Conservation (phyloP, 371 early-diverging fungal genomes). For the Blyttiomyces sp. region DNA sequence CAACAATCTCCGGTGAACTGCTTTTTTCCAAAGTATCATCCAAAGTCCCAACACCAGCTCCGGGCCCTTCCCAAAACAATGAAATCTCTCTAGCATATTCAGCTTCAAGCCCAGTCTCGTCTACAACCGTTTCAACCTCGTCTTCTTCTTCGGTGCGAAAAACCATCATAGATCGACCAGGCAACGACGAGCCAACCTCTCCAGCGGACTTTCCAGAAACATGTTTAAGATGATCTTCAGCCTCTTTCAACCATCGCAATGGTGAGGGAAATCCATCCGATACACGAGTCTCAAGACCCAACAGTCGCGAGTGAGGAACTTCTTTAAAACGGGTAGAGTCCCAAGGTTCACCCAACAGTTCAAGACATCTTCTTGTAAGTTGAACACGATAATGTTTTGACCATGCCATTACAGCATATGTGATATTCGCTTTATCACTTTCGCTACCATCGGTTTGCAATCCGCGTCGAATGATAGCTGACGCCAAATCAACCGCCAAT, state of each 20-base stretch:
- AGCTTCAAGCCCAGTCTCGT: neutral
- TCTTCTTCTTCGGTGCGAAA: neutral
- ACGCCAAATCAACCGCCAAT: conserved; percentile 1
- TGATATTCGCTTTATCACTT: neutral
- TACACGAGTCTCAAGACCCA: neutral
- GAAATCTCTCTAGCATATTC: neutral
- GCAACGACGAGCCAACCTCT: neutral
- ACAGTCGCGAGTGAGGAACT: too few species aligned
- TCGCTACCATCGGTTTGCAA: neutral
- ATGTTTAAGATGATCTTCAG: neutral
- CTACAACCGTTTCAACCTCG: neutral
- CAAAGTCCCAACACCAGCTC: too few species aligned
- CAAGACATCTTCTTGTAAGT: neutral
- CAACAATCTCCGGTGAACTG: neutral
- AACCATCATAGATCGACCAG: neutral
- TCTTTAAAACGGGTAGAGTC: neutral
- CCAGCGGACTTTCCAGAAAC: conserved; percentile 3
- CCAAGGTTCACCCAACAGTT: neutral
- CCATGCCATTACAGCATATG: conserved; percentile 3
- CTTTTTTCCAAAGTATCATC: too few species aligned
- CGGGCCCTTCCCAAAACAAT: too few species aligned
- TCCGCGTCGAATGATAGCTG: neutral
- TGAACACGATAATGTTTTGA: neutral
- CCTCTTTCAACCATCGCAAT: conserved; percentile 1
- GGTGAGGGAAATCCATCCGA: neutral